Percentiles rank a stretch among this genome's conserved stretches.
Conservation (phyloP, 2,329 filamentous ascomycete genomes). For the Clarireedia homoeocarpa region DNA sequence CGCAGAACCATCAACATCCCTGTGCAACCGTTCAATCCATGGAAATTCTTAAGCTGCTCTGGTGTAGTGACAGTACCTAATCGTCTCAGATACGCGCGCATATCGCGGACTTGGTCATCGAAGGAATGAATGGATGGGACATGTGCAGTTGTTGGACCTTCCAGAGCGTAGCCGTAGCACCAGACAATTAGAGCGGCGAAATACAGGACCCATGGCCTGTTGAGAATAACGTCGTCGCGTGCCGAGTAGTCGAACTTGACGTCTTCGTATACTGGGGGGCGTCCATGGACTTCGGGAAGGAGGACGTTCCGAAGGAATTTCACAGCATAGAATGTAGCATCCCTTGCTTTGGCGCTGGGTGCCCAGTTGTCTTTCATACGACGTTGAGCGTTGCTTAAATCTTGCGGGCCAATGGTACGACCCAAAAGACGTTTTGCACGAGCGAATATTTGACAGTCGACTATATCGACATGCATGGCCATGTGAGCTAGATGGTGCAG, state of each 20-base stretch:
- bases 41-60: constrained; percentile 65
- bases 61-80: constrained; percentile 67
- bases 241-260: constrained; percentile 59
- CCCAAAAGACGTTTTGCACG: constrained; percentile 79
- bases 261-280: constrained; percentile 28
- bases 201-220: constrained; percentile 92
- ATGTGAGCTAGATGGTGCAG: constrained; percentile 93
- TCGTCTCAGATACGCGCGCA: constrained; percentile 68
- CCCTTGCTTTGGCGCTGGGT: constrained; percentile 75
- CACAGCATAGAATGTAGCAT: constrained; percentile 87
- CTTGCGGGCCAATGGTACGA: constrained; percentile 72
- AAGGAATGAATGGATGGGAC: constrained; percentile 40
- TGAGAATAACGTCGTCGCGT: constrained; percentile 80
- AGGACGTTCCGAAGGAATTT: constrained; percentile 84
- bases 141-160: constrained; percentile 59
- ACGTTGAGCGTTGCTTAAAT: constrained; percentile 70
- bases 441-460: constrained; percentile 96
- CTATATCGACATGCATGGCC: constrained; percentile 94
- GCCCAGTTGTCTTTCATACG: constrained; percentile 89
- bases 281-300: constrained; percentile 42
- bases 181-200: constrained; percentile 88
- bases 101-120: constrained; percentile 64
- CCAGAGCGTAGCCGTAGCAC: constrained; percentile 87
- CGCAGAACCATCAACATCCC: constrained; percentile 75
- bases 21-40: constrained; percentile 74